phyloP scores from a whole-genome alignment of 768 basidiomycete species.

The Termitomyces sp. region DNA sequence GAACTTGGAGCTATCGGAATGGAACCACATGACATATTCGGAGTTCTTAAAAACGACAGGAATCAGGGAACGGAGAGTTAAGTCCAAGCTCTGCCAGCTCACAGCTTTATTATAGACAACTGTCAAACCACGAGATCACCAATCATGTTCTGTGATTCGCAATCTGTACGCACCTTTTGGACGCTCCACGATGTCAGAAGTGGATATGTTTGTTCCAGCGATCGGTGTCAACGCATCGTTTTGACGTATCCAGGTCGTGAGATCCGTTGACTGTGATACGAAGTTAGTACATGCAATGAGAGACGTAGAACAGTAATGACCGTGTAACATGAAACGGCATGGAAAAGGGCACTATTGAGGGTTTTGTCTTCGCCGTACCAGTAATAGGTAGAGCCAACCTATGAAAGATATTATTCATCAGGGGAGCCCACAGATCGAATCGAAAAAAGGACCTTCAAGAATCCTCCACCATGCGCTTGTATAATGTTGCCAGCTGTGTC shows the following conservation, averaged over 20 bases:
- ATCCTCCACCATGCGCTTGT: conserved; percentile 60
- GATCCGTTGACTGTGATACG: conserved; percentile 39
- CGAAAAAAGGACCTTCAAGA: conserved; percentile 45
- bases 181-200: conserved; percentile 55
- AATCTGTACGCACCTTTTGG: conserved; percentile 45
- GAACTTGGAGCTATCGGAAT: conserved; percentile 58
- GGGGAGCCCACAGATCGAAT: background rate
- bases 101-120: conserved; percentile 54
- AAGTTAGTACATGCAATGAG: background rate
- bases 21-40: conserved; percentile 73
- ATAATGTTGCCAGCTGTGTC: conserved; percentile 60
- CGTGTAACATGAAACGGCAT: conserved; percentile 56
- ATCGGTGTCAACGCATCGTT: conserved; percentile 56
- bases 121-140: conserved; percentile 16
- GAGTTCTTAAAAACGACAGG: conserved; percentile 33
- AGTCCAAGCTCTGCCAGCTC: background rate
- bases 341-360: conserved; percentile 50
- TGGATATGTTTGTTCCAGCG: conserved; percentile 52
- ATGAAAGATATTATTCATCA: background rate
- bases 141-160: background rate
- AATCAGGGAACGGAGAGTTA: background rate
- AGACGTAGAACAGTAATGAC: conserved; percentile 22
- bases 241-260: conserved; percentile 54
- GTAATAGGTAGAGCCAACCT: conserved; percentile 55
- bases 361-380: conserved; percentile 66